These are phyloP conservation scores for Hymenoscyphus repandus DNA, from an alignment of 2,329 filamentous ascomycete genomes.

Conservation along the genomic window DNA sequence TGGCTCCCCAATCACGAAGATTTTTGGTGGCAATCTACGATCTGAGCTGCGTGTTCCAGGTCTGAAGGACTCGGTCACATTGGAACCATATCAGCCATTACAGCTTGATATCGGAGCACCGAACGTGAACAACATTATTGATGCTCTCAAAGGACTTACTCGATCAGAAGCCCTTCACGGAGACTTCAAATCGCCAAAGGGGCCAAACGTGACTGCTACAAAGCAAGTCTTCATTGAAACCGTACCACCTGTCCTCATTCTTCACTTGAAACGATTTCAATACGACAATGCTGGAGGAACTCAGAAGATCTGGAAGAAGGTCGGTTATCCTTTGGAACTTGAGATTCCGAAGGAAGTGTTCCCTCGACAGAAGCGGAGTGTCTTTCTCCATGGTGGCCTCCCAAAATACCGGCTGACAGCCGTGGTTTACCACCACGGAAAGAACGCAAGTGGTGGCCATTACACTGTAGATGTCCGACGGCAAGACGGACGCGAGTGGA, in stretches of 20 bases:
- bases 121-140: conserved; percentile 83
- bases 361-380: conserved; percentile 63
- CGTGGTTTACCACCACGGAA: conserved; percentile 96
- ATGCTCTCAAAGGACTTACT: conserved; percentile 81
- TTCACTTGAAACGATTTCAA: conserved; percentile 96
- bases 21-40: conserved; percentile 86
- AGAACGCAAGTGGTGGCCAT: conserved; percentile 91
- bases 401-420: conserved; percentile 83
- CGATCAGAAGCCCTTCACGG: conserved; percentile 79
- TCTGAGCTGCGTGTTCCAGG: conserved; percentile 86
- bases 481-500: conserved; percentile 93
- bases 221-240: conserved; percentile 95
- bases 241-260: conserved; percentile 82
- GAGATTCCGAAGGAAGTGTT: conserved; percentile 91
- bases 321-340: conserved; percentile 90
- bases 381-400: conserved; percentile 60
- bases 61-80: conserved; percentile 82
- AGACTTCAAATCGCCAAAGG: conserved; percentile 75
- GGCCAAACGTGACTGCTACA: conserved; percentile 70
- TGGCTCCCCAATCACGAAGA: conserved; percentile 83
- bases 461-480: conserved; percentile 97
- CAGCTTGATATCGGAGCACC: conserved; percentile 90
- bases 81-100: conserved; percentile 89
- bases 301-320: conserved; percentile 97
- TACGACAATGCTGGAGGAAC: conserved; percentile 85